These are phyloP conservation scores for Pichia sp. DNA, from an alignment of 1,139 yeast species.

Conservation along the genomic window DNA sequence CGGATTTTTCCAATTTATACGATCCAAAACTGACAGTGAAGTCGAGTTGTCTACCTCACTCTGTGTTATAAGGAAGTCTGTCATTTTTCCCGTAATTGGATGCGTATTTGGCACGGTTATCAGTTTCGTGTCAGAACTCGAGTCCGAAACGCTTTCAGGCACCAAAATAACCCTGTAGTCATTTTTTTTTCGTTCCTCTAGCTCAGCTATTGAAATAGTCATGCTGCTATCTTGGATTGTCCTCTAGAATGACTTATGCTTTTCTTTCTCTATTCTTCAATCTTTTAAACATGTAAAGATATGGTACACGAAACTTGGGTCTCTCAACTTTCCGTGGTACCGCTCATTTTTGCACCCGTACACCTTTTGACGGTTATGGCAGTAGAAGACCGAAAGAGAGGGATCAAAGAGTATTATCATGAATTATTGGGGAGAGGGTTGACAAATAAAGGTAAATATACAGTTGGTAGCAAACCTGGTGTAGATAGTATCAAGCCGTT, in stretches of 20 bases:
- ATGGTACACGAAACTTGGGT: too few species aligned
- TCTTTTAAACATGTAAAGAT: too few species aligned
- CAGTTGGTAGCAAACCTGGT: too few species aligned
- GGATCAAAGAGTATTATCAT: not conserved
- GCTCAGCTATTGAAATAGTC: not conserved
- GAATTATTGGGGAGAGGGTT: not conserved
- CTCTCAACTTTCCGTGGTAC: too few species aligned
- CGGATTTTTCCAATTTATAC: conserved; percentile 14
- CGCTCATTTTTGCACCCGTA: too few species aligned
- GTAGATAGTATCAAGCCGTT: too few species aligned
- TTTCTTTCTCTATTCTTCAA: too few species aligned
- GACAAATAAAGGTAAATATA: not conserved
- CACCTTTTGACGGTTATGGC: not conserved
- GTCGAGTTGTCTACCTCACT: conserved; percentile 15
- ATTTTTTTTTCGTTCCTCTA: not conserved
- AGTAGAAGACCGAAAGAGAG: not conserved
- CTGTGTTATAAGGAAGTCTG: conserved; percentile 5
- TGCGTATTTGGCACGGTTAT: conserved; percentile 3
- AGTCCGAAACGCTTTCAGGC: conserved; percentile 1
- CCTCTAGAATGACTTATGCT: too few species aligned
- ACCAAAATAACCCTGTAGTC: conserved; percentile 5
- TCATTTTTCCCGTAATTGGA: conserved; percentile 5
- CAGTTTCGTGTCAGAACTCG: not conserved
- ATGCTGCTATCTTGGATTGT: not conserved
- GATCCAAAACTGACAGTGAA: conserved; percentile 34